A percentile compares a stretch with the other conserved stretches of the same genome.
phyloP scores from a whole-genome alignment of 768 basidiomycete genomes.

The Chlorophyllum brunneum region DNA sequence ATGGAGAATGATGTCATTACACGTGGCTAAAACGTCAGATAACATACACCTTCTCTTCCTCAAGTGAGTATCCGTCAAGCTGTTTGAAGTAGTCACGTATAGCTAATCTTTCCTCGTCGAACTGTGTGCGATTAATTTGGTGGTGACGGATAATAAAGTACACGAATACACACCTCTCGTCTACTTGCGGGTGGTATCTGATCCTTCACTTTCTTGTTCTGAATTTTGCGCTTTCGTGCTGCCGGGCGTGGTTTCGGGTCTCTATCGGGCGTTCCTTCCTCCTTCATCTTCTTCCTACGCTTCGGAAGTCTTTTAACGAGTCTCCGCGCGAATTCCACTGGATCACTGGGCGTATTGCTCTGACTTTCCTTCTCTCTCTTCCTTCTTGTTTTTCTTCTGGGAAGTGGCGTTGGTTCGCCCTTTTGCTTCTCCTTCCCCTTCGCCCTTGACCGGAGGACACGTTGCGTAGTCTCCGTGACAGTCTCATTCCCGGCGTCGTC shows the following conservation, averaged over 20 bases:
- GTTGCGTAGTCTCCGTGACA: constrained; percentile 12
- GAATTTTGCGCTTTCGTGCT: constrained; percentile 13
- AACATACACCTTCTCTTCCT: constrained; percentile 57
- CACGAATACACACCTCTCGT: constrained; percentile 17
- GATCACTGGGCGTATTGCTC: constrained; percentile 11
- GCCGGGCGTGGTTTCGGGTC: constrained; percentile 12
- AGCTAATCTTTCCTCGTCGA: constrained; percentile 43
- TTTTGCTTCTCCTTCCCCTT: constrained; percentile 13
- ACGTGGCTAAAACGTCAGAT: constrained; percentile 32
- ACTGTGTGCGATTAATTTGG: constrained; percentile 25
- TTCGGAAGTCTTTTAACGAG: constrained; percentile 13
- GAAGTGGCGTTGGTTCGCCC: not conserved
- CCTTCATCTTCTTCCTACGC: constrained; percentile 15
- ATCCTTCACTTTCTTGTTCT: constrained; percentile 14
- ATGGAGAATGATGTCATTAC: constrained; percentile 12
- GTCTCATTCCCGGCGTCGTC: constrained; percentile 6
- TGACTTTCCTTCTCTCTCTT: constrained; percentile 2
- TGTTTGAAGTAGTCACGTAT: constrained; percentile 52
- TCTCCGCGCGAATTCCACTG: constrained; percentile 3
- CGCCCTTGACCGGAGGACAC: constrained; percentile 15
- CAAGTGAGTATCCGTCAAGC: constrained; percentile 48
- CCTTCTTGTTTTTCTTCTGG: not conserved
- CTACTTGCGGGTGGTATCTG: constrained; percentile 9
- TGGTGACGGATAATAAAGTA: not conserved
- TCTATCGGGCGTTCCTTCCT: constrained; percentile 3